phyloP scores from a whole-genome alignment of 2,329 filamentous ascomycete species.

The Dothiorella sarmentorum region DNA sequence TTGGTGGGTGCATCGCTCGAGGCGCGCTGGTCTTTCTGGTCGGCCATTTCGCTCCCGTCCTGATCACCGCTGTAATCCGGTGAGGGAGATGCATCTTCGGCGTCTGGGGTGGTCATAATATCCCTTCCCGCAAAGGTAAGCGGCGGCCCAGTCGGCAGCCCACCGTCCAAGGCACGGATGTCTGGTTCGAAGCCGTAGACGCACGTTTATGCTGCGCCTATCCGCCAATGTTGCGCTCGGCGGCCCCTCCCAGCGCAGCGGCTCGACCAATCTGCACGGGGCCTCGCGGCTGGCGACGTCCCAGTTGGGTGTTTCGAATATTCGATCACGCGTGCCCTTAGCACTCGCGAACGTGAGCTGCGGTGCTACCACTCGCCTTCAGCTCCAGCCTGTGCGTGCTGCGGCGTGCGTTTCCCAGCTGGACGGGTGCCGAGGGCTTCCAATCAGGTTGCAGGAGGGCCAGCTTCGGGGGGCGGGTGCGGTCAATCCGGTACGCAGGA shows the following conservation, averaged over 20 bases:
- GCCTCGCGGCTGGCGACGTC: constrained; percentile 32
- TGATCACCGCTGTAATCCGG: constrained; percentile 45
- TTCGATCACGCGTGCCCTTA: constrained; percentile 41
- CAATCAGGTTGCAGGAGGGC: constrained; percentile 9
- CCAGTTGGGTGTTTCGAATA: constrained; percentile 40
- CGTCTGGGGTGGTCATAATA: constrained; percentile 50
- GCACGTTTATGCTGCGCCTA: constrained; percentile 41
- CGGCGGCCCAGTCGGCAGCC: constrained; percentile 15
- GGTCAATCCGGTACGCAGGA: constrained; percentile 35
- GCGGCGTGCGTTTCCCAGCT: constrained; percentile 10
- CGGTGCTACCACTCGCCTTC: constrained; percentile 29
- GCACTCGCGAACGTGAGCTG: constrained; percentile 35
- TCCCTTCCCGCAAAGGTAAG: constrained; percentile 27
- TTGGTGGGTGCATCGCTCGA: constrained; percentile 34
- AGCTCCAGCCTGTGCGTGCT: constrained; percentile 16
- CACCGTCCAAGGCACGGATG: constrained; percentile 31
- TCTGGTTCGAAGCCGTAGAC: constrained; percentile 35
- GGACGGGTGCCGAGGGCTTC: constrained; percentile 16
- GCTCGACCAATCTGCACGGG: constrained; percentile 36
- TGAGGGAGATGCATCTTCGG: constrained; percentile 46
- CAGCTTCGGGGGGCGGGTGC: constrained; percentile 8
- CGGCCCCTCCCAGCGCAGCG: constrained; percentile 31
- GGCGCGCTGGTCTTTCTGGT: constrained; percentile 38
- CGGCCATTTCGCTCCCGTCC: constrained; percentile 44
- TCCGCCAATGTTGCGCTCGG: constrained; percentile 37